Conservation (phyloP, 2,329 filamentous ascomycete genomes). For the Orbilia oligospora region DNA sequence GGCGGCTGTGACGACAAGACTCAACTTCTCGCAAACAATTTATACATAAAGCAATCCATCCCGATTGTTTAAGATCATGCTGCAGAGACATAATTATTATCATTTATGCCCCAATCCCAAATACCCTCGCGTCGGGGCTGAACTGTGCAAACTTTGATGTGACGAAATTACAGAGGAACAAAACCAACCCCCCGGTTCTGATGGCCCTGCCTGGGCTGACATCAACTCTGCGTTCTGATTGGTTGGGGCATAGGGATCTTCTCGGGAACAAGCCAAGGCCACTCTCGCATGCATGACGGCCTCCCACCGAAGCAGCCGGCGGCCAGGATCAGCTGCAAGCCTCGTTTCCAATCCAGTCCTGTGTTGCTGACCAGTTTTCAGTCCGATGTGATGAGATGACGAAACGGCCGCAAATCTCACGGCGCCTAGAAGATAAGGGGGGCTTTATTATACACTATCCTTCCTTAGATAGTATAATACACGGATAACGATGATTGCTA, state of each 20-base stretch:
- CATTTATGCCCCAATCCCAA: conserved; percentile 25
- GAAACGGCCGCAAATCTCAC: conserved; percentile 58
- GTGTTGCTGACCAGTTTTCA: conserved; percentile 37
- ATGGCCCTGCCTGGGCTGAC: conserved; percentile 49
- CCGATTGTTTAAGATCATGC: conserved; percentile 20
- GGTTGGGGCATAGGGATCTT: conserved; percentile 57
- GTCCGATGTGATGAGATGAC: conserved; percentile 45
- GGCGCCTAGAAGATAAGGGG: conserved; percentile 58
- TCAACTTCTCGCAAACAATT: conserved; percentile 21
- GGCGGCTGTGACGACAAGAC: conserved; percentile 34
- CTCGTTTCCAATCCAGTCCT: conserved; percentile 44
- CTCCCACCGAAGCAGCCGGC: conserved; percentile 35
- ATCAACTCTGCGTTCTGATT: conserved; percentile 29
- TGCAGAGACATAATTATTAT: not conserved
- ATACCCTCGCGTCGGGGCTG: conserved; percentile 13
- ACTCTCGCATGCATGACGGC: conserved; percentile 53
- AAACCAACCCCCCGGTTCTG: conserved; percentile 20
- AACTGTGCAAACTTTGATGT: conserved; percentile 18
- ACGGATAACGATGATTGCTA: conserved; percentile 27
- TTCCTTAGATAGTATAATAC: conserved; percentile 19
- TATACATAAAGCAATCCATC: conserved; percentile 12
- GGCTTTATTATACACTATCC: conserved; percentile 44
- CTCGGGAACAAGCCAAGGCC: conserved; percentile 52
- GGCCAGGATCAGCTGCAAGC: conserved; percentile 50
- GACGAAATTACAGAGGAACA: conserved; percentile 57